Base-by-base conservation (phyloP, 768 basidiomycete species). In the Psilocybe subaeruginosa region DNA sequence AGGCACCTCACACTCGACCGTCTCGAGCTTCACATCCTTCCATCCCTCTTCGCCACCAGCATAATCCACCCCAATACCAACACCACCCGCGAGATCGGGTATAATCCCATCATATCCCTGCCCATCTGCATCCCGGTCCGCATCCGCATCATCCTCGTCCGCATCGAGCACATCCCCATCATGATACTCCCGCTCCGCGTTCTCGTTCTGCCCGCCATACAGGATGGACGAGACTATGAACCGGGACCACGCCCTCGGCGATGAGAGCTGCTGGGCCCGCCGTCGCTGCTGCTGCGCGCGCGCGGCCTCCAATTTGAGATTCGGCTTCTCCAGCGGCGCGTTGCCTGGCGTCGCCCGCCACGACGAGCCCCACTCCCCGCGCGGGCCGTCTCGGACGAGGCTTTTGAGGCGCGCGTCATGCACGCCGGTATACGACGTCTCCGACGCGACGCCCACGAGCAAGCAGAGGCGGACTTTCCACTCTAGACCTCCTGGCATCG, bases 1-100 rank as follows among this genome's bases (percentile, higher is more conserved):
- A 17, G 93, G 93, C 46, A 99, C 91, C 72, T 95, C 92, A 68
- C 95, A 97, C 73, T 97, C 97, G 16, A 99, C 94, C 61, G 89
- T 92, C 82, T 98, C 95, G 27, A 90, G 81, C 69, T 73, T 78
- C 9, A 91, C 82, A 60, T 88, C 87, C 56, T 68, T 69, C 92
- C 91, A 94, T 1, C 79, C 87, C 4, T 78, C 80, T 60, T 86
- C 85, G 0, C 82, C 85, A 4, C 77, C 81, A 19, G 61, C 64
- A 72, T 77, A 82, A 55, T 80, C 81, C 29, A 84, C 80, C 3
- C 82, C 79, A 50, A 75, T 72, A n/a, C 83, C 84, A 6, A 85
- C 82, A 8, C 82, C 83, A 11, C 85, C 84, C 1, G 68, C 80
- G 29, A 65, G 69, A 65, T 82, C 76, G 12, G 78, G 72, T 57